These are phyloP conservation scores for Metschnikowia santaceciliae DNA, from an alignment of 805 yeast species.

Conservation along the genomic window DNA sequence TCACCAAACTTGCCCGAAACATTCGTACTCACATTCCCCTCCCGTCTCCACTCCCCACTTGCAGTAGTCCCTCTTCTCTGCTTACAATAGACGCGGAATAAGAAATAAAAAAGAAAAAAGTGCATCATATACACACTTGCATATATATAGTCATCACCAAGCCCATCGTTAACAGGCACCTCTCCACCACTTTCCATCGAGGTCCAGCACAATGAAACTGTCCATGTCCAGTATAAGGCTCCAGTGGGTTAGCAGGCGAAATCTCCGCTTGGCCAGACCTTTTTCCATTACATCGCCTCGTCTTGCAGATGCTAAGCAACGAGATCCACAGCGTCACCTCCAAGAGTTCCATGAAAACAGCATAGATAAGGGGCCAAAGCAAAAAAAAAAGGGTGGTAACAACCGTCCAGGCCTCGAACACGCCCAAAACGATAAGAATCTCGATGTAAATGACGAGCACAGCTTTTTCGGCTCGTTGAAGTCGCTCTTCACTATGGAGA, in stretches of 20 bases:
- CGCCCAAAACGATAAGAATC: neutral
- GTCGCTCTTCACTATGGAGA: constrained; percentile 1
- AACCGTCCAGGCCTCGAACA: neutral
- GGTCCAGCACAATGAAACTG: neutral
- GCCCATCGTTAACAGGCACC: neutral
- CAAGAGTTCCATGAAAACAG: neutral
- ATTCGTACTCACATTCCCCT: neutral
- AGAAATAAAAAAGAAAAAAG: neutral
- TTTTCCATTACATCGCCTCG: neutral
- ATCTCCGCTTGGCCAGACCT: neutral
- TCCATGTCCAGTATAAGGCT: neutral
- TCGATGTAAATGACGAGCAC: neutral
- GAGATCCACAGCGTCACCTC: neutral
- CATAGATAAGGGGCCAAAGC: neutral
- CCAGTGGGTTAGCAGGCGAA: neutral
- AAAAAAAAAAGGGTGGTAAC: too few species aligned
- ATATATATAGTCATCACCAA: neutral
- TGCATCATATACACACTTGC: neutral
- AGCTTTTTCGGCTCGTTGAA: constrained; percentile 3
- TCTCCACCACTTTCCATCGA: neutral
- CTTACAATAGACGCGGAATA: neutral
- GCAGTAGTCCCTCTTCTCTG: neutral
- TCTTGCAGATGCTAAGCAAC: neutral
- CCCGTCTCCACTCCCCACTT: neutral
- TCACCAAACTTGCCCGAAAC: too few species aligned